These are phyloP conservation scores for Xerocomellus chrysenteron DNA, from an alignment of 768 basidiomycete genomes.

Conservation along the genomic window DNA sequence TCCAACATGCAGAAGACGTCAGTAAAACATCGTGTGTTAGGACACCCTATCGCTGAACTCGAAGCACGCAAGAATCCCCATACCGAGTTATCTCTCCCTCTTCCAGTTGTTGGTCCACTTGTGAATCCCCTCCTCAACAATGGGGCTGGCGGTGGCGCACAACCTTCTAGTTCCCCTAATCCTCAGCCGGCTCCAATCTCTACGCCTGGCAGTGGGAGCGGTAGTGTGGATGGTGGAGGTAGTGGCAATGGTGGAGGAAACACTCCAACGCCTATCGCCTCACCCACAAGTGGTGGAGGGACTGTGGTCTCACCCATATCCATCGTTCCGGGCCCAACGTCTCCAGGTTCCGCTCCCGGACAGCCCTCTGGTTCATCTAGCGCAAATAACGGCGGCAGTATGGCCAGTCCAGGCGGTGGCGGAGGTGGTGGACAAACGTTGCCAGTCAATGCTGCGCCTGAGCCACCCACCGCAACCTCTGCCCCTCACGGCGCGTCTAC, in stretches of 20 bases:
- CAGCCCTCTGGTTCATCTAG: neutral
- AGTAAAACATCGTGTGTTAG: constrained; percentile 11
- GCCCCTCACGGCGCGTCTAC: neutral
- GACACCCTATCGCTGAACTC: constrained; percentile 17
- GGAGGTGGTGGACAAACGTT: neutral
- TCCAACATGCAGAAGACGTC: constrained; percentile 14
- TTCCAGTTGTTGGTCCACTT: constrained; percentile 38
- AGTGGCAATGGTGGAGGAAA: neutral
- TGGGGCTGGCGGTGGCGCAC: neutral
- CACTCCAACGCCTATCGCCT: neutral
- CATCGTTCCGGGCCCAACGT: neutral
- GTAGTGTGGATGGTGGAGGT: neutral
- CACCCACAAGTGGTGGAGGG: constrained; percentile 4
- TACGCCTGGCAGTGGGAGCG: neutral
- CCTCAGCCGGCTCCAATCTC: constrained; percentile 1
- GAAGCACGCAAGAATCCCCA: constrained; percentile 39
- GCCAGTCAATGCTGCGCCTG: neutral
- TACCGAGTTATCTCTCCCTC: constrained; percentile 34
- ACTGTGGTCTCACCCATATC: neutral
- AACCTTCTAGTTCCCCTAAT: constrained; percentile 3
- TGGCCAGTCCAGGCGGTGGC: neutral
- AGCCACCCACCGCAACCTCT: neutral
- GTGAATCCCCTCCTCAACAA: constrained; percentile 35
- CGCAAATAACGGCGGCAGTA: neutral
- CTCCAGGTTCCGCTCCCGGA: neutral